Evolutionary conservation across 1,139 yeast genomes (phyloP).

Genomic region (Suhomyces chickasaworum): DNA sequence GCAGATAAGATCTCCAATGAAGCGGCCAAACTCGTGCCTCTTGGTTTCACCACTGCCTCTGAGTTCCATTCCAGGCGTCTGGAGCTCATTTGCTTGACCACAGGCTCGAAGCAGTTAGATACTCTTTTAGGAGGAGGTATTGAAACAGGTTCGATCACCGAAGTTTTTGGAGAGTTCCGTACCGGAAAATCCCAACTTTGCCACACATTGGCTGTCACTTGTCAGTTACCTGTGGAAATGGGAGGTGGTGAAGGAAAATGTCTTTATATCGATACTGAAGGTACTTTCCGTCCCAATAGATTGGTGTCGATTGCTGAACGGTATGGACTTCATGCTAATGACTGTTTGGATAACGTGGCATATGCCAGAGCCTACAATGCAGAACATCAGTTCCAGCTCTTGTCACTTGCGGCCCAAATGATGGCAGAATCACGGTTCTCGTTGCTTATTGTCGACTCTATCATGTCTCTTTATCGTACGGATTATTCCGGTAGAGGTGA

Average conservation of each 20-base stretch:
- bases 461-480: conserved; percentile 94
- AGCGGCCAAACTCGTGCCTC: conserved; percentile 85
- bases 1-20: conserved; percentile 83
- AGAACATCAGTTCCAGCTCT: conserved; percentile 86
- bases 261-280: conserved; percentile 94
- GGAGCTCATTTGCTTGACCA: conserved; percentile 87
- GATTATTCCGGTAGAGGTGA: conserved; percentile 97
- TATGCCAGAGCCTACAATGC: conserved; percentile 97
- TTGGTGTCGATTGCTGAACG: conserved; percentile 88
- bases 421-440: conserved; percentile 90
- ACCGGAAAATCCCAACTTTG: conserved; percentile 97
- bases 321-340: conserved; percentile 91
- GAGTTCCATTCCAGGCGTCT: conserved; percentile 90
- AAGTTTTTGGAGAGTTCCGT: conserved; percentile 94
- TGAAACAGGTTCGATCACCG: conserved; percentile 97
- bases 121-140: conserved; percentile 95
- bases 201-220: conserved; percentile 94
- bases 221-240: conserved; percentile 95
- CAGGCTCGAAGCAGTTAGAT: conserved; percentile 94
- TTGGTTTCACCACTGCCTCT: conserved; percentile 97
- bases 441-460: conserved; percentile 86
- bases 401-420: conserved; percentile 92
- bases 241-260: conserved; percentile 99
- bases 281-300: conserved; percentile 92
- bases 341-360: conserved; percentile 93